phyloP scores from a whole-genome alignment of 345 rosid genomes.

The Corchorus capsularis region DNA sequence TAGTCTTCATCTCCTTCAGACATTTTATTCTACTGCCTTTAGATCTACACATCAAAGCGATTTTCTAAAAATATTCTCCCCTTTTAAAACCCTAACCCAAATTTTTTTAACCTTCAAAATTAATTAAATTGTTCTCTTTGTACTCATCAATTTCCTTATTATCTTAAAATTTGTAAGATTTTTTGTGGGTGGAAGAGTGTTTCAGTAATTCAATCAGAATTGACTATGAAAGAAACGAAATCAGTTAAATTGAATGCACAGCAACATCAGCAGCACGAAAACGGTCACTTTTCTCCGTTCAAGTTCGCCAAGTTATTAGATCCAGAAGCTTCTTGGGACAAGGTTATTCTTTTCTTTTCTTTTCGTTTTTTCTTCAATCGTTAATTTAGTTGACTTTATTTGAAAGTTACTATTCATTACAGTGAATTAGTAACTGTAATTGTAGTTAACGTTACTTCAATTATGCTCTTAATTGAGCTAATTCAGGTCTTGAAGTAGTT shows the following conservation, averaged over 20 bases:
- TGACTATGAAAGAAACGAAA: constrained; percentile 60
- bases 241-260: constrained; percentile 48
- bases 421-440: not conserved
- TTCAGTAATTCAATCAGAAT: not conserved
- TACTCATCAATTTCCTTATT: not conserved
- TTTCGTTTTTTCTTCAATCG: not conserved
- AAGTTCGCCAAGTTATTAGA: constrained; percentile 75
- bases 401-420: not conserved
- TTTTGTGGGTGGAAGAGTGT: not conserved
- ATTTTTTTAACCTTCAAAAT: not conserved
- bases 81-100: not conserved
- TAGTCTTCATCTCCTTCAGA: not conserved
- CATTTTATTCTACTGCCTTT: not conserved
- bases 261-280: constrained; percentile 50
- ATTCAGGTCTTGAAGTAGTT: constrained; percentile 1
- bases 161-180: not conserved
- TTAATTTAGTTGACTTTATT: not conserved
- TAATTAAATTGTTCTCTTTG: not conserved
- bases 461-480: not conserved
- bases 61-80: not conserved
- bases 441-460: not conserved
- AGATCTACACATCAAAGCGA: constrained; percentile 21
- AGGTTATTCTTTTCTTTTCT: constrained; percentile 35
- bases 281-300: constrained; percentile 71
- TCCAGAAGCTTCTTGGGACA: constrained; percentile 94